Evolutionary conservation across 495 filamentous ascomycete genomes (phyloP).

Genomic region (Talaromyces liani): DNA sequence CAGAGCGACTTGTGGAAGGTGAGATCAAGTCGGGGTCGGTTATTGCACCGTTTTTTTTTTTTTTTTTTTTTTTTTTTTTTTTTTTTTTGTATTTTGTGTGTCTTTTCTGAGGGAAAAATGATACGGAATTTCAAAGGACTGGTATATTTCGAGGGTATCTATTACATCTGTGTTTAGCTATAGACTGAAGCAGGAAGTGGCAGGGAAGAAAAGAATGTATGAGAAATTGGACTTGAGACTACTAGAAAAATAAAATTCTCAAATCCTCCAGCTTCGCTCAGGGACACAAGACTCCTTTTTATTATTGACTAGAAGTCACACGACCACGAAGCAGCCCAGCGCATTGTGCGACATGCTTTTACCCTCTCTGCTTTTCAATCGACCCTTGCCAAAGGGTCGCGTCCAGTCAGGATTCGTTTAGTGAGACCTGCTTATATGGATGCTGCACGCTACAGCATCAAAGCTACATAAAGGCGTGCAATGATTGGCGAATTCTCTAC

Average conservation of each 20-base stretch:
- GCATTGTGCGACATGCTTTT: not conserved
- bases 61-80: too few relatives aligned
- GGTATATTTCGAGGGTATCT: too few relatives aligned
- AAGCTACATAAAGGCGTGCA: not conserved
- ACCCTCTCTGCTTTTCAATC: too few relatives aligned
- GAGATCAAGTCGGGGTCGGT: not conserved
- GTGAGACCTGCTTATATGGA: not conserved
- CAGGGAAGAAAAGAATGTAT: too few relatives aligned
- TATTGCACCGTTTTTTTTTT: not conserved
- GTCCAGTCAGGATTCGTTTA: not conserved
- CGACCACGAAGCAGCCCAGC: not conserved
- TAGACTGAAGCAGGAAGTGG: too few relatives aligned
- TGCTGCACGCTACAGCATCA: not conserved
- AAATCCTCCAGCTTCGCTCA: not conserved
- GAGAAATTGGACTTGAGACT: not conserved
- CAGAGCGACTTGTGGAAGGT: not conserved
- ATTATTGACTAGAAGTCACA: not conserved
- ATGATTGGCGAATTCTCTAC: not conserved
- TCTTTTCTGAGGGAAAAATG: too few relatives aligned
- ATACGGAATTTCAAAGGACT: too few relatives aligned
- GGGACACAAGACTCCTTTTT: not conserved
- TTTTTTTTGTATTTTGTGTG: not conserved
- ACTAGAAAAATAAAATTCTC: not conserved
- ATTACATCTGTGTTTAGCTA: too few relatives aligned
- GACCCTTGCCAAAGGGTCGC: too few relatives aligned